Percentiles rank a stretch among this genome's conserved stretches.
Evolutionary conservation across 2,329 filamentous ascomycete species (phyloP).

Genomic region (Trichoderma semiorbis): DNA sequence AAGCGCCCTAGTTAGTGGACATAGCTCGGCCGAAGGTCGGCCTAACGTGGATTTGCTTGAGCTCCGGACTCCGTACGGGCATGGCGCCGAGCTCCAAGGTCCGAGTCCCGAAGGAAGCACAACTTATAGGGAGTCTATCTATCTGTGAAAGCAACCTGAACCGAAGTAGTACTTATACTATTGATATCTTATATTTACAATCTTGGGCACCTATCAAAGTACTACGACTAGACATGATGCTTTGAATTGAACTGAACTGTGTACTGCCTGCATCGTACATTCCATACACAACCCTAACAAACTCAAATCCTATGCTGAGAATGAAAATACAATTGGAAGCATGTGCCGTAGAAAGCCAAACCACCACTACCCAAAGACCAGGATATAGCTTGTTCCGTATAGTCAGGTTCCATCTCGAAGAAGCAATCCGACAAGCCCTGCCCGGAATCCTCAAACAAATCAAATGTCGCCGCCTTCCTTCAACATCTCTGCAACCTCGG

Average conservation of each 20-base stretch:
- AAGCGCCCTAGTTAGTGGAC: not conserved
- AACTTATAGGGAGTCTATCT: too few species aligned
- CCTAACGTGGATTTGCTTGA: not conserved
- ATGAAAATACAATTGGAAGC: not conserved
- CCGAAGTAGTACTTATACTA: too few species aligned
- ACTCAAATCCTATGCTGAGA: not conserved
- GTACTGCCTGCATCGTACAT: not conserved
- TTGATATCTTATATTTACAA: not conserved
- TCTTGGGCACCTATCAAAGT: not conserved
- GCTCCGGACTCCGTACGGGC: slow-evolving; percentile 3
- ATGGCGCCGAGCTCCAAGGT: not conserved
- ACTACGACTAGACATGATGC: not conserved
- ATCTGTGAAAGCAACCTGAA: not conserved
- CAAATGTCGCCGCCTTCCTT: slow-evolving; percentile 31
- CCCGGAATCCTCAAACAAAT: not conserved
- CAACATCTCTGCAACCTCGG: slow-evolving; percentile 55
- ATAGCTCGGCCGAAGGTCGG: slow-evolving; percentile 3
- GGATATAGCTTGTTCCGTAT: not conserved
- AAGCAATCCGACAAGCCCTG: not conserved
- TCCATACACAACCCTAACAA: not conserved
- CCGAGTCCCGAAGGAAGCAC: slow-evolving; percentile 1
- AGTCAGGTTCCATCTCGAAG: not conserved
- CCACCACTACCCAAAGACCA: not conserved
- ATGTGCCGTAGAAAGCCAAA: not conserved
- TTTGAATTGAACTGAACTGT: not conserved